Percentiles rank a stretch among this genome's conserved stretches.
Conservation (phyloP, 768 basidiomycete genomes). For the Tremella fuciformis region DNA sequence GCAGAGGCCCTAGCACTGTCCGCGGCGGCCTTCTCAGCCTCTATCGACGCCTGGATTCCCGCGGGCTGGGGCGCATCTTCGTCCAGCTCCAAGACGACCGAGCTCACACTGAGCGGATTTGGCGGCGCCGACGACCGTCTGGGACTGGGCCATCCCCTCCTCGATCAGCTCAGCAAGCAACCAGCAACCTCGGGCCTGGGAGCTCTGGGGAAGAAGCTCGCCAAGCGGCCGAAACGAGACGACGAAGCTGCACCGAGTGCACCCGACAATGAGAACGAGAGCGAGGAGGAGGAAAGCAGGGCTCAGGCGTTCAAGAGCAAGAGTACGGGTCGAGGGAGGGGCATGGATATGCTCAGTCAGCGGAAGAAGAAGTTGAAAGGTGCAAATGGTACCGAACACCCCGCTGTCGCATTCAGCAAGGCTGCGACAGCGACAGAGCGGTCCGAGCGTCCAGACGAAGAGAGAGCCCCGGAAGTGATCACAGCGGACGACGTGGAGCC, state of each 20-base stretch:
- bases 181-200: not conserved
- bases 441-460: too few relatives aligned
- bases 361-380: slow-evolving; percentile 6
- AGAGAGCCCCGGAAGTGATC: too few relatives aligned
- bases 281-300: not conserved
- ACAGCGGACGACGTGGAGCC: too few relatives aligned
- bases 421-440: too few relatives aligned
- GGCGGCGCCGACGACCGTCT: not conserved
- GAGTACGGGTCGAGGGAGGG: not conserved
- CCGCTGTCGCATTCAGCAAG: not conserved
- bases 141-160: not conserved
- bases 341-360: not conserved
- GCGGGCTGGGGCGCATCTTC: slow-evolving; percentile 1
- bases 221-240: not conserved
- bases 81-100: not conserved
- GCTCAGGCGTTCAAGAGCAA: not conserved
- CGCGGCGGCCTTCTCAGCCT: slow-evolving; percentile 1
- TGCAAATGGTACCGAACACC: not conserved
- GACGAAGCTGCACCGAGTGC: not conserved
- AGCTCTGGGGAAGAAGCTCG: not conserved
- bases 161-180: not conserved
- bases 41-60: slow-evolving; percentile 5
- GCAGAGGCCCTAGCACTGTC: not conserved
- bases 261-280: not conserved
- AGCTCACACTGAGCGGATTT: not conserved